Percentiles rank a stretch among this genome's conserved stretches.
Evolutionary conservation across 2,329 filamentous ascomycete species (phyloP).

Genomic region (Paecilomyces niveus): DNA sequence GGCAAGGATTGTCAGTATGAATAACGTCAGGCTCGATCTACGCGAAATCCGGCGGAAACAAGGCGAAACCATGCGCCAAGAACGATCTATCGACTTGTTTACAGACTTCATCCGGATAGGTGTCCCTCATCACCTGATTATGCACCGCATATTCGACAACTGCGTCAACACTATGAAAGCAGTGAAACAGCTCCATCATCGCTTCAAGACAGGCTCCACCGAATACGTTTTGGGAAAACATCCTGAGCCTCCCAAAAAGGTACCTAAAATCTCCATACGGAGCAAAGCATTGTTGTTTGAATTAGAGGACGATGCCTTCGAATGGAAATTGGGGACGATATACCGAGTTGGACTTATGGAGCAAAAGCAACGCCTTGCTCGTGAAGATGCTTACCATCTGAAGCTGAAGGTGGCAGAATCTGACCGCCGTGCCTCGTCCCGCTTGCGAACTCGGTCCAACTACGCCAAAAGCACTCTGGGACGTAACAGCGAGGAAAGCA

Average conservation of each 20-base stretch:
- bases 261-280: constrained; percentile 79
- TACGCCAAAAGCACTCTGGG: constrained; percentile 37
- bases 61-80: constrained; percentile 55
- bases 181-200: constrained; percentile 82
- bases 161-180: constrained; percentile 82
- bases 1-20: constrained; percentile 80
- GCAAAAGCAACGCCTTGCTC: constrained; percentile 79
- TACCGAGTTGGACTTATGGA: constrained; percentile 84
- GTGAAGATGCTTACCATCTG: constrained; percentile 80
- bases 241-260: constrained; percentile 75
- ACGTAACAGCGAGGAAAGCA: constrained; percentile 29
- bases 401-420: constrained; percentile 80
- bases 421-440: constrained; percentile 43
- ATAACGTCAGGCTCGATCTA: constrained; percentile 71
- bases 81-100: constrained; percentile 75
- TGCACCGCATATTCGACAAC: constrained; percentile 91
- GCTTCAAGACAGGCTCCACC: constrained; percentile 79
- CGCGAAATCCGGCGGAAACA: constrained; percentile 67
- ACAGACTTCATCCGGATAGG: constrained; percentile 81
- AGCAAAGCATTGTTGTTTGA: constrained; percentile 81
- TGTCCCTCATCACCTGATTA: constrained; percentile 82
- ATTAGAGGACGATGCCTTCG: constrained; percentile 90
- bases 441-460: constrained; percentile 47
- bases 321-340: constrained; percentile 94
- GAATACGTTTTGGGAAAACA: constrained; percentile 82